These are phyloP conservation scores for Thraustochytrium sp. DNA, from an alignment of 352 stramenopile species.

Conservation along the genomic window DNA sequence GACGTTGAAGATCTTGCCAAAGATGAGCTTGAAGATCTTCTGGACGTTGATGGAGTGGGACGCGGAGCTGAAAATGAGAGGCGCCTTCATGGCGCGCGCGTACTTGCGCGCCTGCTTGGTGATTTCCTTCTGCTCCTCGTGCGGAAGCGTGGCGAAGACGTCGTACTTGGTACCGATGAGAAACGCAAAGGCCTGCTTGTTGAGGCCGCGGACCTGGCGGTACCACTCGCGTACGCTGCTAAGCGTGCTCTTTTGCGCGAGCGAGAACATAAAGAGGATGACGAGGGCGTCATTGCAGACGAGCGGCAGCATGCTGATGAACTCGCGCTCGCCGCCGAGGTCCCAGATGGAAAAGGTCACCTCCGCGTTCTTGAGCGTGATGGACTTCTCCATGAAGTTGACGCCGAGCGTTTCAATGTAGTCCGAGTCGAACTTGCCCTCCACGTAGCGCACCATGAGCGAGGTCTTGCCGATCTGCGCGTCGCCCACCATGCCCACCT, in stretches of 20 bases:
- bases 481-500: conserved; percentile 80
- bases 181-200: conserved; percentile 72
- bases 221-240: conserved; percentile 85
- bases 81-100: conserved; percentile 86
- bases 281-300: conserved; percentile 87
- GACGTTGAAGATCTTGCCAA: conserved; percentile 87
- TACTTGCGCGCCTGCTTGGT: conserved; percentile 87
- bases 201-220: conserved; percentile 56
- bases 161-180: conserved; percentile 91
- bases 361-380: conserved; percentile 83
- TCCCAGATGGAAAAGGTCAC: conserved; percentile 93
- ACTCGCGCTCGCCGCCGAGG: conserved; percentile 81
- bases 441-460: conserved; percentile 92
- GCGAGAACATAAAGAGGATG: conserved; percentile 92
- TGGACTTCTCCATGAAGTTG: conserved; percentile 93
- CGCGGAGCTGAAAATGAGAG: conserved; percentile 84
- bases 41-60: conserved; percentile 90
- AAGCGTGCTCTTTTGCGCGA: conserved; percentile 80
- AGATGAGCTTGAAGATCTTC: conserved; percentile 85
- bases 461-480: conserved; percentile 84
- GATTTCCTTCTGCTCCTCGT: conserved; percentile 84
- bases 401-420: conserved; percentile 91
- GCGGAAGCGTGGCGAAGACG: conserved; percentile 76
- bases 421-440: conserved; percentile 90
- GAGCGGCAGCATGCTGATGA: conserved; percentile 86